These are phyloP conservation scores for Pseudomicrostroma phylloplanum DNA, from an alignment of 1,284 basidiomycete species.

Conservation along the genomic window DNA sequence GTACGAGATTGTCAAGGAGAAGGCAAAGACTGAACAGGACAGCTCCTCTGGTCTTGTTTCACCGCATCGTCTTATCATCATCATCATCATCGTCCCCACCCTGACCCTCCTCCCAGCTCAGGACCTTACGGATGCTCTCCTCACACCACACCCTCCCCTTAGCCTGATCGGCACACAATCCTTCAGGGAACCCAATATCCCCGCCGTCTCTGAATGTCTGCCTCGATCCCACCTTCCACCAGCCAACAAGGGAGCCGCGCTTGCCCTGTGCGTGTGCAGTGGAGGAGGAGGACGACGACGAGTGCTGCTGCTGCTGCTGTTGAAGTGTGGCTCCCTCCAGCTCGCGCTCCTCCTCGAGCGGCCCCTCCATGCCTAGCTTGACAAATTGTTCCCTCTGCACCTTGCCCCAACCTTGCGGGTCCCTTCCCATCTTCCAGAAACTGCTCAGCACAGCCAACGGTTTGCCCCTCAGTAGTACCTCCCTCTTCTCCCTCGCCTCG, in stretches of 20 bases:
- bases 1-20: too few species aligned
- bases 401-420: slow-evolving; percentile 29
- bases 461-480: slow-evolving; percentile 16
- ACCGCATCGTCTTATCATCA: not conserved
- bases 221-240: slow-evolving; percentile 32
- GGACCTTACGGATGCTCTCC: slow-evolving; percentile 31
- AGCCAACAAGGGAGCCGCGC: slow-evolving; percentile 26
- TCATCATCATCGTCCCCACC: not conserved
- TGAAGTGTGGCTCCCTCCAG: not conserved
- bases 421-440: slow-evolving; percentile 35
- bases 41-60: too few species aligned
- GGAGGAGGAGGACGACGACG: not conserved
- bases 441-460: slow-evolving; percentile 30
- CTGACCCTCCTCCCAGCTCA: slow-evolving; percentile 12
- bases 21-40: too few species aligned
- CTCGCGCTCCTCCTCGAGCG: not conserved
- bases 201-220: slow-evolving; percentile 22
- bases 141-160: slow-evolving; percentile 27
- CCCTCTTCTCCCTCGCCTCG: not conserved
- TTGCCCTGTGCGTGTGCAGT: slow-evolving; percentile 21
- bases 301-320: not conserved
- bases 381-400: slow-evolving; percentile 17
- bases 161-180: slow-evolving; percentile 26
- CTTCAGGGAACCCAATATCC: slow-evolving; percentile 28
- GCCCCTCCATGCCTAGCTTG: not conserved